Evolutionary conservation across 345 rosid species (phyloP), one percentile per base, ranked within the genome.

Genomic region (Brassica carinata): DNA sequence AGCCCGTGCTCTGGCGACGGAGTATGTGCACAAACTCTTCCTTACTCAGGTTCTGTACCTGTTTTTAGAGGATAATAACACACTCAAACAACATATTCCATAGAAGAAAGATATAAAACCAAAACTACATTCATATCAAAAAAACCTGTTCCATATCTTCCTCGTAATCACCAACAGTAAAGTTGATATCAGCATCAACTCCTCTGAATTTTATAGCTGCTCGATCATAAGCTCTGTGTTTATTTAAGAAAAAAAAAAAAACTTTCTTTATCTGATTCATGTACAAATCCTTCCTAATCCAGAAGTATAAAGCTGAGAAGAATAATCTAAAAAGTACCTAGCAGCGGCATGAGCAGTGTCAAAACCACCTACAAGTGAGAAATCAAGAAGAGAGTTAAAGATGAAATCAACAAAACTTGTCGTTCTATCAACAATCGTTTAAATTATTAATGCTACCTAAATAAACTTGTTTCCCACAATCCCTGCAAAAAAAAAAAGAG

Each of bases 271-370:
- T 19, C 23, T 19, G 45, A 38, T 40, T 40, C 13, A 40, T 40
- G 1, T 40, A 40, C 13, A 40, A 40, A 40, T 0, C 11, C 45
- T 38, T 0, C 11, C 45, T 38, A 38, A 38, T 8, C 45, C 45
- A 57, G 43, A 8, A 27, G 9, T 6, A 73, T 55, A 38, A 38
- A 38, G 10, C 33, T 38, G 11, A 38, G 7, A 75, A 6, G 3
- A 75, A 62, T 64, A 8, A 65, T 64, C 36, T 14, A 11, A 4
- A 4, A 43, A 0, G 57, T 80, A 93, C 99, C 99, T 93, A n/a
- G 98, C 99, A 5, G 99, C 99, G 69, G 96, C 89, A 79, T 90
- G 97, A 81, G 99, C 99, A 73, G 99, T 95, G 79, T 95, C 99
- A 83, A 95, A 95, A 77, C 99, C 99, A 81, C 99, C 98, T 94